Evolutionary conservation across 2,329 filamentous ascomycete species (phyloP), one percentile per base, ranked within the genome.

Genomic region (Mollisia scopiformis): DNA sequence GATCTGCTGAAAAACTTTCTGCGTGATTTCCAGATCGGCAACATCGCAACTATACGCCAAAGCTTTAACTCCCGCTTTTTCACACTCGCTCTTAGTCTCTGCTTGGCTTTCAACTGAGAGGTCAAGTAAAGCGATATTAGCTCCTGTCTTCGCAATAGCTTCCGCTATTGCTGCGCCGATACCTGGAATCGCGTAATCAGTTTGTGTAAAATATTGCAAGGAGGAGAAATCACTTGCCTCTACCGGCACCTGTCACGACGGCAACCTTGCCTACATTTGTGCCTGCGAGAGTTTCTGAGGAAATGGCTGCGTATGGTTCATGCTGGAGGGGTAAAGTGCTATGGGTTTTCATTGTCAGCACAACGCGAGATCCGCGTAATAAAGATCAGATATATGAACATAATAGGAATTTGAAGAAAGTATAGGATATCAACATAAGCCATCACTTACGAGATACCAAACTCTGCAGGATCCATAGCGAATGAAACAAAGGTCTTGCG

Each of bases 141-240:
- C 50, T 5, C 50, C 50, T 3, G 50, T 37, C 16, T 53, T 53
- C 3, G 50, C 50, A 25, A 53, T 23, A 2, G 50, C 13, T 21
- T 25, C n/a, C 2, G 50, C 31, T 27, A 55, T 55, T 28, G 52
- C 52, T 46, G 35, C 35, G n/a, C 52, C 52, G 14, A 55, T 55
- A 11, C 52, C 52, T 46, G 13, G 3, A 4, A 3, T 19, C n/a
- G 25, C n/a, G 19, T 19, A 39, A 14, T 53, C 39, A 27, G 35
- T 2, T 16, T 19, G n/a, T 21, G 2, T 25, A 14, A n/a, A 25
- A 16, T 3, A 27, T 6, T 13, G 23, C 5, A 21, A 5, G 14
- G 6, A 19, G n/a, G 19, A 14, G 14, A 13, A 6, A 37, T 11
- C 6, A 21, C n/a, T 23, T 21, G 27, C 50, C 50, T 53, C 50